Evolutionary conservation across 2,329 filamentous ascomycete genomes (phyloP).

Genomic region (Aspergillus sclerotialis): DNA sequence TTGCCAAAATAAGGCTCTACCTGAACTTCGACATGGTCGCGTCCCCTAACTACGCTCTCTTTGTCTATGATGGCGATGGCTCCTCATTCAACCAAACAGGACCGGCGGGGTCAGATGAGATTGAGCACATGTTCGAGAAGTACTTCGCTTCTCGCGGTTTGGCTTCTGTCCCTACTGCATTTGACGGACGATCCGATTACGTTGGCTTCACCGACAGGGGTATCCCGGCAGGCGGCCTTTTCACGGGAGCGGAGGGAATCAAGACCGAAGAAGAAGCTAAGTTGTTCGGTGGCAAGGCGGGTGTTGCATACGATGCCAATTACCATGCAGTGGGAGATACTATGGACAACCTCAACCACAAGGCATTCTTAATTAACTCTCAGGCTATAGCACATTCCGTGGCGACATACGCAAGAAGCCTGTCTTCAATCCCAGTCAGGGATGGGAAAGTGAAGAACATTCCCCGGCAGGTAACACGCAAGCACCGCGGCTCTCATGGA

Average conservation of each 20-base stretch:
- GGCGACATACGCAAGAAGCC: slow-evolving; percentile 19
- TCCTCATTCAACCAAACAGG: slow-evolving; percentile 46
- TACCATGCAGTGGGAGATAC: slow-evolving; percentile 51
- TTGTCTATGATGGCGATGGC: slow-evolving; percentile 46
- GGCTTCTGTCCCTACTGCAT: slow-evolving; percentile 64
- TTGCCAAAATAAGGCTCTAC: slow-evolving; percentile 57
- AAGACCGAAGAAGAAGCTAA: slow-evolving; percentile 62
- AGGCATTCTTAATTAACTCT: slow-evolving; percentile 20
- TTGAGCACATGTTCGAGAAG: slow-evolving; percentile 60
- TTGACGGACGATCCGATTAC: slow-evolving; percentile 75
- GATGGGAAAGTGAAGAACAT: slow-evolving; percentile 2
- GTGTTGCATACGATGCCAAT: slow-evolving; percentile 49
- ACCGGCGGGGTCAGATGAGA: slow-evolving; percentile 59
- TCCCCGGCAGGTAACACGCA: slow-evolving; percentile 3
- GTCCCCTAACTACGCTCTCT: slow-evolving; percentile 52
- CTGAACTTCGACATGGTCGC: slow-evolving; percentile 69
- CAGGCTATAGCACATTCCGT: slow-evolving; percentile 20
- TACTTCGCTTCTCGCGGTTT: slow-evolving; percentile 58
- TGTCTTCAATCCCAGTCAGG: slow-evolving; percentile 13
- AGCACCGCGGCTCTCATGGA: slow-evolving; percentile 9
- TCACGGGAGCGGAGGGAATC: slow-evolving; percentile 68
- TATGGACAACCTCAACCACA: slow-evolving; percentile 45
- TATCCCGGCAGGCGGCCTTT: slow-evolving; percentile 68
- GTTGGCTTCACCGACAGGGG: slow-evolving; percentile 66
- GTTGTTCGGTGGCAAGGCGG: slow-evolving; percentile 65